A percentile compares a stretch with the other conserved stretches of the same genome.
Evolutionary conservation across 768 basidiomycete genomes (phyloP).

Genomic region (Boletus tomentosulus): DNA sequence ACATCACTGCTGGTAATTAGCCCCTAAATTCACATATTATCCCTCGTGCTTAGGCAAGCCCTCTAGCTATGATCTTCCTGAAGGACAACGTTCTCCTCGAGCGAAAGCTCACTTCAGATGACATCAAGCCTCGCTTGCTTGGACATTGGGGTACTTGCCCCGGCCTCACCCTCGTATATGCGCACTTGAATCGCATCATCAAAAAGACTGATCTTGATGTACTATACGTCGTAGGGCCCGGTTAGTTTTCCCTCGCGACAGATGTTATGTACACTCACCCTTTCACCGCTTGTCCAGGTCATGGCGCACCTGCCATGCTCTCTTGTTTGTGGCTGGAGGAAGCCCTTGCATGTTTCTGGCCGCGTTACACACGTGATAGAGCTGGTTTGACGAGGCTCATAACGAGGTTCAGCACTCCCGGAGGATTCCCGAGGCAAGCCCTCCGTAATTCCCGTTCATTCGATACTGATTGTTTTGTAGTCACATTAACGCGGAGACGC

Average conservation of each 20-base stretch:
- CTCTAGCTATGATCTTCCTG: constrained; percentile 79
- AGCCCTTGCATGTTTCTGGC: constrained; percentile 55
- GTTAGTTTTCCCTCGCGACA: constrained; percentile 27
- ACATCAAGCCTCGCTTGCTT: constrained; percentile 78
- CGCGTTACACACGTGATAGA: constrained; percentile 52
- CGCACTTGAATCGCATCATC: constrained; percentile 66
- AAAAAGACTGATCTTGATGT: constrained; percentile 56
- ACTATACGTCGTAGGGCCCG: constrained; percentile 79
- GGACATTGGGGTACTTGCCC: constrained; percentile 87
- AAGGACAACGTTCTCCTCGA: constrained; percentile 67
- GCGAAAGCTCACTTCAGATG: constrained; percentile 50
- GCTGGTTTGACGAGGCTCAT: constrained; percentile 65
- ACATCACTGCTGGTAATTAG: constrained; percentile 61
- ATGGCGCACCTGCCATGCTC: constrained; percentile 86
- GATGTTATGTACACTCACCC: neutral
- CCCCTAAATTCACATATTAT: neutral
- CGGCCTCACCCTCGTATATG: constrained; percentile 66
- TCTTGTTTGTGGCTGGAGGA: constrained; percentile 85
- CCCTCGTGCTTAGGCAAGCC: neutral
- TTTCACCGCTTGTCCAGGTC: constrained; percentile 38
- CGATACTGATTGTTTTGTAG: constrained; percentile 29
- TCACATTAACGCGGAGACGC: constrained; percentile 79
- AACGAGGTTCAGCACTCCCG: constrained; percentile 71
- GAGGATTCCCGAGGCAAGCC: constrained; percentile 73
- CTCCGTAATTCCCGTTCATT: neutral